Percentiles rank a stretch among this genome's conserved stretches.
Evolutionary conservation across 805 yeast genomes (phyloP).

Genomic region (Kazachstania taianensis): DNA sequence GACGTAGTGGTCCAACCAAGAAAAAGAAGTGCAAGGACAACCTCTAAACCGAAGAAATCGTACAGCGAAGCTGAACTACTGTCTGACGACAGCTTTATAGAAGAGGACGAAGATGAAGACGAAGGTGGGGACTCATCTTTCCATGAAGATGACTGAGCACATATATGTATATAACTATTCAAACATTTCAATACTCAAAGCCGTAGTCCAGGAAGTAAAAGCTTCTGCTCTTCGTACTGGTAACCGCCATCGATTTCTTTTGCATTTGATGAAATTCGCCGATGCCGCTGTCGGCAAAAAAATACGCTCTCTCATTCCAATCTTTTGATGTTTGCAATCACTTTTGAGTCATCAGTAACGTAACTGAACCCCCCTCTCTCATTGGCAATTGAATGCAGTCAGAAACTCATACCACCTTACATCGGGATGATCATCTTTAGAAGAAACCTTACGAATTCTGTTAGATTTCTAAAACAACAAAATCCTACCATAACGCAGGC

Average conservation of each 20-base stretch:
- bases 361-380: too few relatives aligned
- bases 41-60: conserved; percentile 8
- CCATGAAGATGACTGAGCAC: neutral
- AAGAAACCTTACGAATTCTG: conserved; percentile 6
- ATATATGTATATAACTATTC: neutral
- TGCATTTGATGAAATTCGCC: too few relatives aligned
- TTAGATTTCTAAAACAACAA: conserved; percentile 1
- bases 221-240: neutral
- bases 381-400: too few relatives aligned
- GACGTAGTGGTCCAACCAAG: conserved; percentile 11
- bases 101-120: conserved; percentile 14
- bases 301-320: too few relatives aligned
- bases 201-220: too few relatives aligned
- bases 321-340: too few relatives aligned
- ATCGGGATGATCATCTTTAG: conserved; percentile 8
- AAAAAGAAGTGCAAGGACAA: conserved; percentile 16
- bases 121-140: conserved; percentile 12
- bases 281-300: too few relatives aligned
- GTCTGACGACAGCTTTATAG: conserved; percentile 23
- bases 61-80: conserved; percentile 16
- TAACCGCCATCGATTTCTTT: neutral
- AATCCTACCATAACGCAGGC: conserved; percentile 2
- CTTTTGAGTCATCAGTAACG: too few relatives aligned
- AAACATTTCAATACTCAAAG: too few relatives aligned
- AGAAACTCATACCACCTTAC: neutral